phyloP scores from a whole-genome alignment of 1,284 basidiomycete genomes.

The Kwoniella shivajii region DNA sequence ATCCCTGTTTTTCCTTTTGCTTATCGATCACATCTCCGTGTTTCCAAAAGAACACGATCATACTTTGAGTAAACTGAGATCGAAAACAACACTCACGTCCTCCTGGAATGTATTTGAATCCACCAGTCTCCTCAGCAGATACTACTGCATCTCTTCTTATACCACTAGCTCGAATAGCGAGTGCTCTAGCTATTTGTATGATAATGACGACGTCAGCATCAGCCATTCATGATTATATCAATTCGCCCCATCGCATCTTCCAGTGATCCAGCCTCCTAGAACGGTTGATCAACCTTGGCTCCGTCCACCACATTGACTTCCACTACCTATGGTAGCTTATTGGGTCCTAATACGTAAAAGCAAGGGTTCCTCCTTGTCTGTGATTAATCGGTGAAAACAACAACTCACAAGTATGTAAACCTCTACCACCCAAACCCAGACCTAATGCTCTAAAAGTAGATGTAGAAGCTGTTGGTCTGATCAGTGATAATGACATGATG shows the following conservation, averaged over 20 bases:
- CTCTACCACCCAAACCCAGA: constrained; percentile 40
- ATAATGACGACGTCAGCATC: constrained; percentile 2
- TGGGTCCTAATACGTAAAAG: too few species aligned
- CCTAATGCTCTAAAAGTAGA: constrained; percentile 29
- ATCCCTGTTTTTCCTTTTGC: too few species aligned
- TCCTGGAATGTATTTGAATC: constrained; percentile 54
- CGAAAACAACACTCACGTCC: constrained; percentile 49
- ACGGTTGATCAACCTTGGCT: neutral
- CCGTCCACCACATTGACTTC: neutral
- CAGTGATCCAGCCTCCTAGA: neutral
- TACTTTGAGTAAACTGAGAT: too few species aligned
- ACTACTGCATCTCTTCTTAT: constrained; percentile 33
- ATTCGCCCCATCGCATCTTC: neutral
- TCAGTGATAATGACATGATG: constrained; percentile 48
- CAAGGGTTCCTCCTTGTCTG: neutral
- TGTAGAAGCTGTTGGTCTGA: constrained; percentile 30
- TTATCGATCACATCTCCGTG: too few species aligned
- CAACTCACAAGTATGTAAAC: constrained; percentile 44
- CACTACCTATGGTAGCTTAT: neutral
- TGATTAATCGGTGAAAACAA: neutral
- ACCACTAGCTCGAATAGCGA: constrained; percentile 35
- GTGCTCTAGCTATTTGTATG: constrained; percentile 34
- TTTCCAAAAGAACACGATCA: too few species aligned
- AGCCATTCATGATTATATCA: neutral
- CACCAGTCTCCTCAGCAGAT: constrained; percentile 49